Evolutionary conservation across 192 early-diverging fungal genomes (phyloP).

Genomic region (Coemansia sp.): DNA sequence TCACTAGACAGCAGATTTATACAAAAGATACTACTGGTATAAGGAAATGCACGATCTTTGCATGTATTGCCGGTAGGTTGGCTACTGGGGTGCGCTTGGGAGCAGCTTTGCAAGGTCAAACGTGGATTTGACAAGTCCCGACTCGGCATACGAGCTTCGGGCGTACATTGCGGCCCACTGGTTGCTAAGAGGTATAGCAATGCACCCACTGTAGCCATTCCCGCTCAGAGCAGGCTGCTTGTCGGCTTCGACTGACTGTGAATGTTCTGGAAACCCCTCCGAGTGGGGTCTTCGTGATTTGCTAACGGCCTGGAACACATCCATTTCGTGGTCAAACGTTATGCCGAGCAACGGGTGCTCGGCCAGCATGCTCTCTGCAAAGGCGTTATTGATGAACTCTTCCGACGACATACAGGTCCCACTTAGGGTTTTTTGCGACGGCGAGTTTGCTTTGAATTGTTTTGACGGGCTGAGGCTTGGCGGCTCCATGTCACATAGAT

Average conservation of each 20-base stretch:
- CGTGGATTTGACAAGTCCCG: constrained; percentile 44
- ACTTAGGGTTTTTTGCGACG: constrained; percentile 36
- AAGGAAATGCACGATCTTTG: background rate
- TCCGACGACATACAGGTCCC: background rate
- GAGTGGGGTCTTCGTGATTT: constrained; percentile 28
- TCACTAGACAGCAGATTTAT: background rate
- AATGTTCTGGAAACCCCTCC: constrained; percentile 27
- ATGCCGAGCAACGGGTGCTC: constrained; percentile 7
- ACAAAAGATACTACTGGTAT: background rate
- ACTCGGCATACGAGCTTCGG: constrained; percentile 44
- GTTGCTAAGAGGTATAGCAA: constrained; percentile 5
- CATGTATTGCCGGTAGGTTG: background rate
- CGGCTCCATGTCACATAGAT: background rate
- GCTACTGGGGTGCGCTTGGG: constrained; percentile 35
- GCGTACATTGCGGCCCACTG: constrained; percentile 46
- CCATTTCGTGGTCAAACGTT: constrained; percentile 7
- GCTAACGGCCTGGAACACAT: constrained; percentile 15
- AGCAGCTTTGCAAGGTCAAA: constrained; percentile 51
- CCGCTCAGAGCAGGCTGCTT: constrained; percentile 2
- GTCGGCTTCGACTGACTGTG: background rate
- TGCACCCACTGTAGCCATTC: background rate
- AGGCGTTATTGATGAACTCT: background rate
- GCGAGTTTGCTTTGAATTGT: constrained; percentile 15
- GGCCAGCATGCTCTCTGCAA: constrained; percentile 6
- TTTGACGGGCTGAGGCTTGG: constrained; percentile 2